These are phyloP conservation scores for Penicillium simplicissimum DNA, from an alignment of 495 filamentous ascomycete species.

Conservation along the genomic window DNA sequence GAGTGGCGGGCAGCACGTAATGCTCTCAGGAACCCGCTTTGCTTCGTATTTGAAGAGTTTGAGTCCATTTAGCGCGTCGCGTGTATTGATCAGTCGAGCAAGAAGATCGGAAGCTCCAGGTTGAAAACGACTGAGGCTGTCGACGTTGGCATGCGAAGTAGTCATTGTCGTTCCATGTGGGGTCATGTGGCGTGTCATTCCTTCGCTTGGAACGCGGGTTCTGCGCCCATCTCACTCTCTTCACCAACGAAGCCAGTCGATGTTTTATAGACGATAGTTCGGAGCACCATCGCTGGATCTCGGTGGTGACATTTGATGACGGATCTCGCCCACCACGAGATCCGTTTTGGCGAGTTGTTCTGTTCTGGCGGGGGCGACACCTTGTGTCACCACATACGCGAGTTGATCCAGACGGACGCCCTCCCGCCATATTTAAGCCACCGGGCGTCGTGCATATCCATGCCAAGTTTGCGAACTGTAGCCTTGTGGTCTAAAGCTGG, in stretches of 20 bases:
- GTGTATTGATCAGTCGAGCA: constrained; percentile 30
- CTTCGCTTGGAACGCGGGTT: background rate
- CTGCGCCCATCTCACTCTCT: background rate
- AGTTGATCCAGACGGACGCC: background rate
- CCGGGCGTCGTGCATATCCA: background rate
- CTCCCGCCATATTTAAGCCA: constrained; percentile 1
- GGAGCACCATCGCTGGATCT: background rate
- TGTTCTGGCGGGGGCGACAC: background rate
- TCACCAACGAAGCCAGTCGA: background rate
- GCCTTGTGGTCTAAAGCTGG: background rate
- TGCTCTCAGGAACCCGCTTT: constrained; percentile 28
- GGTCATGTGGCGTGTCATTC: background rate
- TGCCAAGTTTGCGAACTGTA: background rate
- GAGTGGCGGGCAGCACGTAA: constrained; percentile 31
- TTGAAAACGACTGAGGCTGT: constrained; percentile 30
- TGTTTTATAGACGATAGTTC: constrained; percentile 1
- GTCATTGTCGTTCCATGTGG: background rate
- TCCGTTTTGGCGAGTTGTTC: background rate
- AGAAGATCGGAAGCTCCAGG: constrained; percentile 36
- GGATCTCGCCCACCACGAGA: constrained; percentile 1
- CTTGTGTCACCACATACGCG: background rate
- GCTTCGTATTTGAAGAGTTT: constrained; percentile 37
- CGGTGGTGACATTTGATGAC: background rate
- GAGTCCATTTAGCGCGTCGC: constrained; percentile 37
- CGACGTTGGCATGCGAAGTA: background rate